A percentile compares a stretch with the other conserved stretches of the same genome.
Evolutionary conservation across 1,284 basidiomycete species (phyloP).

Genomic region (Omphalotus olearius): DNA sequence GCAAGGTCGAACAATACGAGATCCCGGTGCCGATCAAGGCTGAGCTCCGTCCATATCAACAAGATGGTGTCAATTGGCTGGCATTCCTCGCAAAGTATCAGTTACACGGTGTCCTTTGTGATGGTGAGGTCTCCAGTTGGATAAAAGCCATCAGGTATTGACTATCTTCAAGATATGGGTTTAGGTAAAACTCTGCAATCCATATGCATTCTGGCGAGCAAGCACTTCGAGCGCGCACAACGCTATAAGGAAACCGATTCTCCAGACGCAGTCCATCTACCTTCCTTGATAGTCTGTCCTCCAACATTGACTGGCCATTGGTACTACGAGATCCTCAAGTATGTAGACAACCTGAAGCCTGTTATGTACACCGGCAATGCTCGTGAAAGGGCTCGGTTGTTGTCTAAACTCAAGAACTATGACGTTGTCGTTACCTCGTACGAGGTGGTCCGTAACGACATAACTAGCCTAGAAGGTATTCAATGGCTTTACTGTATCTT

Average conservation of each 20-base stretch:
- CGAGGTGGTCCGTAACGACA: conserved; percentile 96
- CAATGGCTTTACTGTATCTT: conserved; percentile 97
- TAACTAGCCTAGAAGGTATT: conserved; percentile 68
- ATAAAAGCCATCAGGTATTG: background rate
- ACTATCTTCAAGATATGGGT: conserved; percentile 81
- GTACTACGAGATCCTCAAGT: conserved; percentile 97
- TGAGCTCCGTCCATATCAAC: conserved; percentile 95
- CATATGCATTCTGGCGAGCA: conserved; percentile 95
- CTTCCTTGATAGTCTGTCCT: conserved; percentile 94
- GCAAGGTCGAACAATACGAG: conserved; percentile 88
- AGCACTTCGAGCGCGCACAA: conserved; percentile 84
- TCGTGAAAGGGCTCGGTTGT: conserved; percentile 75
- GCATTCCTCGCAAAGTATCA: conserved; percentile 98
- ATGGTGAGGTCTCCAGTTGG: conserved; percentile 56
- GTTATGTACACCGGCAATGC: conserved; percentile 90
- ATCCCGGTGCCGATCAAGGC: conserved; percentile 91
- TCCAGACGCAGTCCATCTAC: conserved; percentile 81
- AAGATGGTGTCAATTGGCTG: conserved; percentile 98
- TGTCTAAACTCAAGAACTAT: conserved; percentile 63
- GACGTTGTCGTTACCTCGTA: conserved; percentile 97
- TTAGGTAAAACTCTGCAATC: conserved; percentile 98
- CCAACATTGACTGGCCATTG: conserved; percentile 98
- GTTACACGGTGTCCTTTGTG: conserved; percentile 96
- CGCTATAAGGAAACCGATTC: conserved; percentile 66
- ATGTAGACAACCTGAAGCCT: conserved; percentile 81